Evolutionary conservation across 2,329 filamentous ascomycete genomes (phyloP).

Genomic region (Fusarium denticulatum): DNA sequence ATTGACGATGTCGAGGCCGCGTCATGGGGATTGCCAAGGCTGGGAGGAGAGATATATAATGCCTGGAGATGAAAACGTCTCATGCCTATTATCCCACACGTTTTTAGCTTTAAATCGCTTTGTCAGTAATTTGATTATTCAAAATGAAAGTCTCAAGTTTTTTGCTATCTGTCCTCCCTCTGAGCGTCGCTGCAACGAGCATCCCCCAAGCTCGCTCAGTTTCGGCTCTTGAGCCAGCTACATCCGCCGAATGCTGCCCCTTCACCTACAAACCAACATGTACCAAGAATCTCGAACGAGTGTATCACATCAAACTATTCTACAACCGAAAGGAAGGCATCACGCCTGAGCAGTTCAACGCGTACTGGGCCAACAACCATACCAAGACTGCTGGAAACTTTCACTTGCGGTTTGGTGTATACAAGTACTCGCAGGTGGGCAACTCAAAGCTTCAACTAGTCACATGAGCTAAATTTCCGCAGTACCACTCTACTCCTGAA

Average conservation of each 20-base stretch:
- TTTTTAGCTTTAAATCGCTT: too few relatives aligned
- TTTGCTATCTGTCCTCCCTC: neutral
- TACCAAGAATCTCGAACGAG: constrained; percentile 1
- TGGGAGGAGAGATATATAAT: neutral
- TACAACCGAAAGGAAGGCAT: neutral
- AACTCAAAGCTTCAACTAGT: fast-evolving
- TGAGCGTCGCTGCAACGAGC: neutral
- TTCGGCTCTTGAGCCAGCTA: neutral
- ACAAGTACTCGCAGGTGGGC: constrained; percentile 2
- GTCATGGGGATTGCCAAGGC: neutral
- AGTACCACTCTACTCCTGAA: constrained; percentile 7
- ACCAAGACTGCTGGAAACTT: constrained; percentile 10
- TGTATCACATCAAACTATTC: constrained; percentile 9
- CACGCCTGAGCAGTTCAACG: neutral
- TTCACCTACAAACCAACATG: constrained; percentile 11
- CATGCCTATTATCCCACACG: too few relatives aligned
- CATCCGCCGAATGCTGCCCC: neutral
- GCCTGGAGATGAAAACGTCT: fast-evolving
- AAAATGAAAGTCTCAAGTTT: neutral
- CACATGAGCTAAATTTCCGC: fast-evolving
- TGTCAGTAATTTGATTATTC: too few relatives aligned
- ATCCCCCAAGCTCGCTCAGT: neutral
- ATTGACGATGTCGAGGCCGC: neutral
- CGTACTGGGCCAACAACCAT: constrained; percentile 14
- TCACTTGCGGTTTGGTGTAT: neutral